Conservation (phyloP, 73 alveolate genomes). For the Uronychia setigera region DNA sequence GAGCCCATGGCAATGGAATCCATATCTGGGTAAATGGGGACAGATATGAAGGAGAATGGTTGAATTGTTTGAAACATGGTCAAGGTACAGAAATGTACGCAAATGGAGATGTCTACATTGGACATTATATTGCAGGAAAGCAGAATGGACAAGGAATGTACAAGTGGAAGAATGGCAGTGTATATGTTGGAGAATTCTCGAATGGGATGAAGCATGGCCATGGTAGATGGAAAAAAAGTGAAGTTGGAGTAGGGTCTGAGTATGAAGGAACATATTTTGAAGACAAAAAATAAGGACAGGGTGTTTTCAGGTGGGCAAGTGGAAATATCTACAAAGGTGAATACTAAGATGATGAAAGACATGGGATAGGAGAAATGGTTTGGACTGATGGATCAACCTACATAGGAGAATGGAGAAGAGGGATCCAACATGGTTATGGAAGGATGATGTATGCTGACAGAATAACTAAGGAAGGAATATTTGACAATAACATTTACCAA, state of each 20-base stretch:
- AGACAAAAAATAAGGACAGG: slow-evolving; percentile 16
- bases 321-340: slow-evolving; percentile 39
- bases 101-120: slow-evolving; percentile 76
- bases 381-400: slow-evolving; percentile 59
- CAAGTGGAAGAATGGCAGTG: slow-evolving; percentile 65
- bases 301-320: slow-evolving; percentile 28
- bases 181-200: slow-evolving; percentile 69
- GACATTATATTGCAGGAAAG: slow-evolving; percentile 68
- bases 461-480: slow-evolving; percentile 23
- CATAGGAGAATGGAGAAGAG: slow-evolving; percentile 40
- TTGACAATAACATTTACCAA: too few relatives aligned
- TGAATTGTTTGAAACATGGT: slow-evolving; percentile 80
- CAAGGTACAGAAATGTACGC: slow-evolving; percentile 72
- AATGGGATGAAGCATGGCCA: slow-evolving; percentile 70
- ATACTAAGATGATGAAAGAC: slow-evolving; percentile 45
- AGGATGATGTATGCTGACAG: slow-evolving; percentile 30
- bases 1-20: slow-evolving; percentile 68
- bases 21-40: slow-evolving; percentile 46
- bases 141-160: slow-evolving; percentile 74
- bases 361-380: slow-evolving; percentile 48
- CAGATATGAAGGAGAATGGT: slow-evolving; percentile 31
- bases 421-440: slow-evolving; percentile 38
- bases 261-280: slow-evolving; percentile 33
- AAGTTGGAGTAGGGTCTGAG: too few relatives aligned
- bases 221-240: slow-evolving; percentile 56